These are phyloP conservation scores for Verticillium dahliae DNA, from an alignment of 2,329 filamentous ascomycete genomes.

Conservation along the genomic window DNA sequence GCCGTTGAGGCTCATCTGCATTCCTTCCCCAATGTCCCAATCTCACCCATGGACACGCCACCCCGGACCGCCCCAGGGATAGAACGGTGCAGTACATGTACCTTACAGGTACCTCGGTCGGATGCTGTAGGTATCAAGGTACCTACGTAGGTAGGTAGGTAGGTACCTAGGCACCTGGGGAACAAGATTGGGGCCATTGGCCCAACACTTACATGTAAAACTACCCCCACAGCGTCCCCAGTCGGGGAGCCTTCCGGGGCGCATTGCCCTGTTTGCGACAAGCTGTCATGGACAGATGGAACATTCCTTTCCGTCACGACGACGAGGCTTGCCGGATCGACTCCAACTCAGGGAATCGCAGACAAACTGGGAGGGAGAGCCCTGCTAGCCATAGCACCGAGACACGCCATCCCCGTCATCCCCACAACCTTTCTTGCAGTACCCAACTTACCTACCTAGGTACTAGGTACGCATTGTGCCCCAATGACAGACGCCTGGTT, in stretches of 20 bases:
- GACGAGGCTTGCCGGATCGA: not conserved
- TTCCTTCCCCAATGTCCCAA: not conserved
- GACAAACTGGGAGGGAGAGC: not conserved
- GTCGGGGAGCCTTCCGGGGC: slow-evolving; percentile 1
- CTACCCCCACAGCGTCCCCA: not conserved
- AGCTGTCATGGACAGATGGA: slow-evolving; percentile 2
- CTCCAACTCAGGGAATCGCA: not conserved
- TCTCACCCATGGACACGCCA: not conserved
- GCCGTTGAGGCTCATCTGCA: not conserved
- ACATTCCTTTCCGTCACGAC: slow-evolving; percentile 1
- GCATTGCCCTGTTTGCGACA: not conserved
- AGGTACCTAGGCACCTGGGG: too few species aligned
- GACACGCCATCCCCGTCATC: not conserved
- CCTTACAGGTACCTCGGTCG: too few species aligned
- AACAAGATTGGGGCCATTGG: not conserved
- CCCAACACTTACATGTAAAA: not conserved
- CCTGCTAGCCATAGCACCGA: not conserved
- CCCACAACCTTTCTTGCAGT: not conserved
- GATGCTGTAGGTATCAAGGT: too few species aligned
- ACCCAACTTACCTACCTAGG: too few species aligned
- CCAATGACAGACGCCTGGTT: not conserved
- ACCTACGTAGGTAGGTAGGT: too few species aligned
- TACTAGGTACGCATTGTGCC: not conserved
- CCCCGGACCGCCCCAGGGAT: not conserved
- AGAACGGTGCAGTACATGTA: not conserved